These are phyloP conservation scores for Boletus subcaerulescens DNA, from an alignment of 768 basidiomycete genomes.

Conservation along the genomic window DNA sequence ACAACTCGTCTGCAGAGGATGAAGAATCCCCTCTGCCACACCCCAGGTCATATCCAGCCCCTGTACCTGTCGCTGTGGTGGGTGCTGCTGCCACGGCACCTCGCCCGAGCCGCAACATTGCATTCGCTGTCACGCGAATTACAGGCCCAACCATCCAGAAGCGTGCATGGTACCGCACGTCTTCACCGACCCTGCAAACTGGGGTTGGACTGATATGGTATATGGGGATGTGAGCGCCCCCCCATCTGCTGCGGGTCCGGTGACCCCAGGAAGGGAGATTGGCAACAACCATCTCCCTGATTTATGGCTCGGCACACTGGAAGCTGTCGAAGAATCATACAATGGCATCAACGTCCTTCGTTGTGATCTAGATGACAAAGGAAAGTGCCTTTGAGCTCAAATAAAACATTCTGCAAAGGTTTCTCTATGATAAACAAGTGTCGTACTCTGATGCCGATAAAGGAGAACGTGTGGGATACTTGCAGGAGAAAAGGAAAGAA, in stretches of 20 bases:
- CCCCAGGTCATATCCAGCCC: background rate
- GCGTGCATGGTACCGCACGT: slow-evolving; percentile 2
- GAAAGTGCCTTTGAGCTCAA: background rate
- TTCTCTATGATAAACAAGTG: background rate
- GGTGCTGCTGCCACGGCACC: slow-evolving; percentile 3
- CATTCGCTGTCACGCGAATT: slow-evolving; percentile 1
- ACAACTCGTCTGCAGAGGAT: no score
- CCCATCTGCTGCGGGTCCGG: background rate
- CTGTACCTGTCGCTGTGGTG: background rate
- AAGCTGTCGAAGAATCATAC: background rate
- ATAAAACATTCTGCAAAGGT: background rate
- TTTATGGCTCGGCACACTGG: slow-evolving; percentile 1
- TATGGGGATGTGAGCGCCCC: background rate
- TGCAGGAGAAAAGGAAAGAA: background rate
- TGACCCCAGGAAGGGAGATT: background rate
- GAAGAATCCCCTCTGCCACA: no score
- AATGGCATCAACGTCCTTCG: slow-evolving; percentile 1
- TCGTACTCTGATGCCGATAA: background rate
- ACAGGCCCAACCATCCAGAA: background rate
- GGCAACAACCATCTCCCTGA: background rate
- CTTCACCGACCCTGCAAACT: no score
- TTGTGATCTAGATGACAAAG: background rate
- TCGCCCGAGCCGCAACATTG: background rate
- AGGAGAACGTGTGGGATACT: background rate
- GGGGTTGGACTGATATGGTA: no score